Evolutionary conservation across 23 red algal genomes (phyloP).

Genomic region (Cyanidioschyzon merolae): DNA sequence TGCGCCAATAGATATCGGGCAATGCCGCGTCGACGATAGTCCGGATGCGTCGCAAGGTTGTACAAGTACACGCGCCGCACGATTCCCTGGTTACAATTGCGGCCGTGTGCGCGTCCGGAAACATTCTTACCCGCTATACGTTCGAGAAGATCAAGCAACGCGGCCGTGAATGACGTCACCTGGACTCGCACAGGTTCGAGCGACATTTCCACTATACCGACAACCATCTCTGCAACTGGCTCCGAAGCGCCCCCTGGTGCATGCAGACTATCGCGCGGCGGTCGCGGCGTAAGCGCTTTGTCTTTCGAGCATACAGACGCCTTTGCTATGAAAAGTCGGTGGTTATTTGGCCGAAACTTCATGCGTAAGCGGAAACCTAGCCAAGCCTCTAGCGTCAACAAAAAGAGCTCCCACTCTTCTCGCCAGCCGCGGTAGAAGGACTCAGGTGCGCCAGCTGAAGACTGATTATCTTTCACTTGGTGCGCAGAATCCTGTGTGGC

Average conservation of each 20-base stretch:
- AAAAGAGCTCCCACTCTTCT: neutral
- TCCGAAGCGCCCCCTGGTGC: neutral
- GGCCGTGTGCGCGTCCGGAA: neutral
- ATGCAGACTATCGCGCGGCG: no score
- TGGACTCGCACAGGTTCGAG: neutral
- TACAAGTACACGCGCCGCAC: neutral
- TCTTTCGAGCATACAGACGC: no score
- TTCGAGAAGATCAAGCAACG: neutral
- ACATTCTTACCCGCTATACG: neutral
- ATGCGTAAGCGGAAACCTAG: neutral
- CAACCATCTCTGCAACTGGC: neutral
- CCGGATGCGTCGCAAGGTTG: neutral
- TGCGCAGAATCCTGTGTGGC: neutral
- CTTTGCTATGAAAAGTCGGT: neutral
- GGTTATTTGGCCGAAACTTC: neutral
- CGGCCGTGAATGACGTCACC: neutral
- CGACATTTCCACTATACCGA: conserved; percentile 9
- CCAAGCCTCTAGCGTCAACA: conserved; percentile 6
- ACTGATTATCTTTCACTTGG: neutral
- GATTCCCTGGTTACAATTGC: neutral
- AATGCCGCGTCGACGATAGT: conserved; percentile 8
- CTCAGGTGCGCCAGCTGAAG: neutral
- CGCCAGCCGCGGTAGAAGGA: neutral
- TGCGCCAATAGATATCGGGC: neutral
- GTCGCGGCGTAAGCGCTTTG: neutral